Evolutionary conservation across 2,329 filamentous ascomycete genomes (phyloP).

Genomic region (Chalara sp.): DNA sequence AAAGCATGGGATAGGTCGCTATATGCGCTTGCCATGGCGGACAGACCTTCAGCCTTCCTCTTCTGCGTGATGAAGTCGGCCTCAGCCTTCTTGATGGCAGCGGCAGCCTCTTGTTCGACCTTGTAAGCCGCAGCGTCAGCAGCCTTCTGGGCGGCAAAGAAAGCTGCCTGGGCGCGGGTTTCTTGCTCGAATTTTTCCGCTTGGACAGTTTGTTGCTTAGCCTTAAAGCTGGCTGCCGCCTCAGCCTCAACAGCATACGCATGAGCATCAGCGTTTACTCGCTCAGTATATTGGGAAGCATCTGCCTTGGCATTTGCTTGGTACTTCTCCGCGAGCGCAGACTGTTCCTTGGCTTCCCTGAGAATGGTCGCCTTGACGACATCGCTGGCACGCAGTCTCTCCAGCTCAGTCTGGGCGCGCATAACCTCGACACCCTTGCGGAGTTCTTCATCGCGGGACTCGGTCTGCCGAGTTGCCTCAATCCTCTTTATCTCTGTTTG

Average conservation of each 20-base stretch:
- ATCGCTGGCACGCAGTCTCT: slow-evolving; percentile 68
- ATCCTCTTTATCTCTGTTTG: slow-evolving; percentile 73
- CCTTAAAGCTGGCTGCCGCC: neutral
- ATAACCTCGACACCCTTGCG: slow-evolving; percentile 72
- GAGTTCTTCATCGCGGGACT: slow-evolving; percentile 72
- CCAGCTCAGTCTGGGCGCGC: slow-evolving; percentile 72
- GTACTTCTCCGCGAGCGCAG: slow-evolving; percentile 59
- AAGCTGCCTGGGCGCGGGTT: slow-evolving; percentile 15
- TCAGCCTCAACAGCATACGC: slow-evolving; percentile 2
- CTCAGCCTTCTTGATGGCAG: slow-evolving; percentile 44
- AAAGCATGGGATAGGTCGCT: slow-evolving; percentile 63
- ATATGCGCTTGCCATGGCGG: slow-evolving; percentile 77
- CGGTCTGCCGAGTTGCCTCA: slow-evolving; percentile 63
- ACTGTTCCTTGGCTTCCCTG: slow-evolving; percentile 62
- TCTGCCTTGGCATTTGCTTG: slow-evolving; percentile 53
- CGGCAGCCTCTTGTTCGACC: slow-evolving; percentile 35
- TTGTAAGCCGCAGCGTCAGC: slow-evolving; percentile 46
- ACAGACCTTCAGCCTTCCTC: slow-evolving; percentile 70
- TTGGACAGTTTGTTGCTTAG: neutral
- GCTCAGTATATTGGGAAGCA: slow-evolving; percentile 32
- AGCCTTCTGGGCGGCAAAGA: slow-evolving; percentile 40
- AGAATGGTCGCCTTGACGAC: slow-evolving; percentile 71
- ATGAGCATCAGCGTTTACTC: slow-evolving; percentile 36
- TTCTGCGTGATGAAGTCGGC: slow-evolving; percentile 53
- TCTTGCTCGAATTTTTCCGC: slow-evolving; percentile 34